A percentile compares a stretch with the other conserved stretches of the same genome.
These are phyloP conservation scores for Ganoderma sp. DNA, from an alignment of 1,284 basidiomycete species.

Conservation along the genomic window DNA sequence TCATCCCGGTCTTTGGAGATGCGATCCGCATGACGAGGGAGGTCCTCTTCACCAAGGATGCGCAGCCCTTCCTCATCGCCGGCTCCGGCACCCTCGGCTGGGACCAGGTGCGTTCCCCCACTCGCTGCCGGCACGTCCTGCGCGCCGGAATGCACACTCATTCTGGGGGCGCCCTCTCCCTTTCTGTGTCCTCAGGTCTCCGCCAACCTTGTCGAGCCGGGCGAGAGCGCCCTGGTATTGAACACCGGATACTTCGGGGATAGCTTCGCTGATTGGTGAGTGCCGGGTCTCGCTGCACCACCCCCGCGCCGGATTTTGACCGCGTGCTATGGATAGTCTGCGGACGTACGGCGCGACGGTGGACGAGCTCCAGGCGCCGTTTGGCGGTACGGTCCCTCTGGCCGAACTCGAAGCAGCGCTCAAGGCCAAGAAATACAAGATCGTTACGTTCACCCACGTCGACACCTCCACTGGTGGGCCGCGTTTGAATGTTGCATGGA, in stretches of 20 bases:
- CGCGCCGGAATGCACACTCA: neutral
- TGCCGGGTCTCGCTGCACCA: constrained; percentile 7
- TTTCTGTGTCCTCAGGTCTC: constrained; percentile 56
- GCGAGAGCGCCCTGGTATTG: constrained; percentile 82
- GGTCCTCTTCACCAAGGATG: constrained; percentile 76
- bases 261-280: constrained; percentile 81
- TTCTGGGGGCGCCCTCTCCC: neutral
- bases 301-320: neutral
- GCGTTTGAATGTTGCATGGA: too few species aligned
- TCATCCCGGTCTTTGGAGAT: constrained; percentile 90
- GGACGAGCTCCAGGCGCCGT: constrained; percentile 82
- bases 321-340: constrained; percentile 54
- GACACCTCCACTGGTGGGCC: constrained; percentile 84
- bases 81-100: constrained; percentile 97
- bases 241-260: constrained; percentile 92
- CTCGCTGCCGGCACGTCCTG: neutral
- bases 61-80: constrained; percentile 89
- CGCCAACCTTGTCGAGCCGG: constrained; percentile 82
- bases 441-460: constrained; percentile 94
- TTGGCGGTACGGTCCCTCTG: constrained; percentile 78
- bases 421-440: constrained; percentile 84
- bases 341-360: constrained; percentile 91
- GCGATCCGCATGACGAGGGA: constrained; percentile 85
- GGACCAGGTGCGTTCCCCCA: constrained; percentile 65
- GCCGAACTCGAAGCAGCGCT: constrained; percentile 78